Evolutionary conservation across 257 asterid species (phyloP), one percentile per base, ranked within the genome.

Genomic region (Solanum appendiculatum): DNA sequence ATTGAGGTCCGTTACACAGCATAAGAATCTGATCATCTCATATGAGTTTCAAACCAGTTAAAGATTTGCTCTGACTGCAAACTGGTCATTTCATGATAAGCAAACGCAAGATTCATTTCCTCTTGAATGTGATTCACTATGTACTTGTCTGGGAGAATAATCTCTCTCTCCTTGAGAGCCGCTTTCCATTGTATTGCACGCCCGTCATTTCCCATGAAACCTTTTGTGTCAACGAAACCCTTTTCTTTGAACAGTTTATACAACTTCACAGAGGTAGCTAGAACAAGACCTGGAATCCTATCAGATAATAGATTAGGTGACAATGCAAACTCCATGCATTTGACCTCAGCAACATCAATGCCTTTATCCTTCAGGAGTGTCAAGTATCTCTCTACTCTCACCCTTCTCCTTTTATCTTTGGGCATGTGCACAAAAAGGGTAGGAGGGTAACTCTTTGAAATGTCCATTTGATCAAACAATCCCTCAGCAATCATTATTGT

Each of bases 1-100:
- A 78, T 54, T 44, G 27, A 78, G 63, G 23, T 77, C 60, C 42
- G n/a, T 42, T 80, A 27, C 85, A 80, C 66, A 80, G 66, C 66
- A 80, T 80, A 29, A 80, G 85, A 80, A 80, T 46, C 87, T 81
- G 42, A 39, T 92, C 90, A 91, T 86, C 88, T 91, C 93, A 94
- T 80, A 91, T 95, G 98, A 90, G 95, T 93, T 87, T 93, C 98
- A 88, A 95, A 95, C 99, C 99, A 97, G 83, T 95, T 88, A 87
- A 95, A 91, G 34, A 95, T 94, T 87, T 95, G 91, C 64, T 88
- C 92, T 31, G 97, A 93, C 83, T 89, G 96, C 92, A 97, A 92
- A 90, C 99, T 97, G 58, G 98, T 97, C 99, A 97, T 97, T 90
- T 95, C 99, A 92, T 97, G 99, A 93, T 93, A 94, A 2, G 97